phyloP scores from a whole-genome alignment of 495 filamentous ascomycete species.

The Penicillium roqueforti region DNA sequence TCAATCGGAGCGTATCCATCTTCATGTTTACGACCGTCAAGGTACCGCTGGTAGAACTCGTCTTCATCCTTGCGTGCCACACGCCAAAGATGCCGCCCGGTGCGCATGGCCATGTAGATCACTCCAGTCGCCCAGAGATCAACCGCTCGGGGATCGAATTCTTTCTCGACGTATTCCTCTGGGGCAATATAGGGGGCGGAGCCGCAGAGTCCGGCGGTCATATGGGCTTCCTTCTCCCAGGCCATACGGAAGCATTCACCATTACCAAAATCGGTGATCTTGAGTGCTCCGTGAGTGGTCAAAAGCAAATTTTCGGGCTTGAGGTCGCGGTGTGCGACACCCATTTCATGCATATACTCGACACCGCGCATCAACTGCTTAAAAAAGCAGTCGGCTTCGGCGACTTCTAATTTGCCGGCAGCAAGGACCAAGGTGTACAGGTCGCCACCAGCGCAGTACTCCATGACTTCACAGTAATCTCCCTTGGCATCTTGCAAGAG shows the following conservation, averaged over 20 bases:
- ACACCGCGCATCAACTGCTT: conserved; percentile 99
- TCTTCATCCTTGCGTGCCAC: conserved; percentile 93
- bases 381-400: conserved; percentile 97
- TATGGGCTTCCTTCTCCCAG: conserved; percentile 96
- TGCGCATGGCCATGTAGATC: conserved; percentile 99
- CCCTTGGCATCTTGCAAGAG: conserved; percentile 94
- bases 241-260: conserved; percentile 99
- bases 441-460: conserved; percentile 96
- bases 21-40: conserved; percentile 87
- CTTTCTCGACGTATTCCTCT: conserved; percentile 89
- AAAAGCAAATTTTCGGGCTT: conserved; percentile 97
- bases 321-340: conserved; percentile 92
- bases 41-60: conserved; percentile 91
- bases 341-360: conserved; percentile 99
- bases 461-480: conserved; percentile 99
- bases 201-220: conserved; percentile 95
- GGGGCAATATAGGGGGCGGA: conserved; percentile 97
- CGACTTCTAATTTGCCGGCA: conserved; percentile 86
- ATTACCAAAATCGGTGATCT: conserved; percentile 99
- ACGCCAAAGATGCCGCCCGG: conserved; percentile 93
- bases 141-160: conserved; percentile 95
- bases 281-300: conserved; percentile 88
- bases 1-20: conserved; percentile 96
- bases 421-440: conserved; percentile 92
- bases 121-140: conserved; percentile 98